Evolutionary conservation across 331 rosid species (phyloP), one percentile per base, ranked within the genome.

Genomic region (Rosa hybrid): DNA sequence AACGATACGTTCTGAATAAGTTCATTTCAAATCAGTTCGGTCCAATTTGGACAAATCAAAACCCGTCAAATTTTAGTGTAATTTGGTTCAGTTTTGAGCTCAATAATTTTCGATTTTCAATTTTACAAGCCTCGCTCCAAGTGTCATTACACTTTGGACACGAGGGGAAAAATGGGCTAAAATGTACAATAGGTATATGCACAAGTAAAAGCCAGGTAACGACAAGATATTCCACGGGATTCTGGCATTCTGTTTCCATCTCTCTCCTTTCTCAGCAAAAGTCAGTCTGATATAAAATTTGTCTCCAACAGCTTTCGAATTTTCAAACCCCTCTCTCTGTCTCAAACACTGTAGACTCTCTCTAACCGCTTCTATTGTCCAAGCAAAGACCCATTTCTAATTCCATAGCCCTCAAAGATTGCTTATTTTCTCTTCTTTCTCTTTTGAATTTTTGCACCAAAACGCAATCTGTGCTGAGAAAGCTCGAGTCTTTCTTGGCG

Each of bases 301-400:
- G 89, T 89, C 97, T 86, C 82, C 8, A 79, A 81, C 90, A 84
- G 81, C 89, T 81, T 84, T 83, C 78, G 71, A 77, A 77, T 78
- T 87, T 88, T 89, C 92, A 81, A 80, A 82, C 17, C 16, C 30
- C 39, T 57, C 75, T 60, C 81, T 71, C 81, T 85, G 82, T 81
- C 45, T 65, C 2, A 71, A 82, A 70, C 70, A 56, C 77, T 71
- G 63, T 45, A 27, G 79, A 49, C 74, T 21, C 57, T 74, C 14
- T 68, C 14, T 68, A 14, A 67, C 71, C 76, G 73, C 76, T 8
- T 73, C 73, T 77, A 63, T 42, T 27, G 67, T 46, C 71, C 82
- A n/a, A 17, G 45, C 49, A 49, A 68, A 68, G n/a, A 69, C 67
- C 74, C 34, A 17, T 64, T 54, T 17, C 11, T 38, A 8, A 63